A percentile compares a stretch with the other conserved stretches of the same genome.
Conservation (phyloP, 257 asterid genomes). For the Parsonsia alboflavescens region DNA sequence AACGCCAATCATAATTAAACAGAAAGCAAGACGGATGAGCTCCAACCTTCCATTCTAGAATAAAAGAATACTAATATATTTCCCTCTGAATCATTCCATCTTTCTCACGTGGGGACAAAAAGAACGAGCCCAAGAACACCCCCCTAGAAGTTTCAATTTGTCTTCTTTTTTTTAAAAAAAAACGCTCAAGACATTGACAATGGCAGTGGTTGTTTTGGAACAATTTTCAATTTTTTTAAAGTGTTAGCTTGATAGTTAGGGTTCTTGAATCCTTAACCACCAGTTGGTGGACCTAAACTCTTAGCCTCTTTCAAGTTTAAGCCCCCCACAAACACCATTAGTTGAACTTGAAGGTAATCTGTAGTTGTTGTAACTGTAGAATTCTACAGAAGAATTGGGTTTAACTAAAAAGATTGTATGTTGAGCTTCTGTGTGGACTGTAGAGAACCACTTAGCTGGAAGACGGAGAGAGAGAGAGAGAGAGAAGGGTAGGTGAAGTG, state of each 20-base stretch:
- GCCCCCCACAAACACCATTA: constrained; percentile 21
- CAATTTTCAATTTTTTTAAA: constrained; percentile 19
- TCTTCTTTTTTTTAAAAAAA: not conserved
- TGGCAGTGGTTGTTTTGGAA: constrained; percentile 29
- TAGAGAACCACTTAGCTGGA: constrained; percentile 11
- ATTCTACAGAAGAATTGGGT: not conserved
- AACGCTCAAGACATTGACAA: constrained; percentile 8
- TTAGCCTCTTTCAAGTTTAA: constrained; percentile 20
- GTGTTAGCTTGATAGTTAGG: constrained; percentile 33
- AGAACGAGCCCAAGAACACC: constrained; percentile 27
- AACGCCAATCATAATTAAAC: constrained; percentile 29
- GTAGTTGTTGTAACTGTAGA: not conserved
- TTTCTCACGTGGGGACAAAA: constrained; percentile 63
- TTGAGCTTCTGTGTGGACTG: constrained; percentile 3
- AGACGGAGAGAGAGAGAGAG: constrained; percentile 7
- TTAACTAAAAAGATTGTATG: not conserved
- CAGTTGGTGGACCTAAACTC: constrained; percentile 73
- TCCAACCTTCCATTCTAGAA: constrained; percentile 33
- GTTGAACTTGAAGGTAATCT: constrained; percentile 17
- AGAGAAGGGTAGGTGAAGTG: constrained; percentile 6
- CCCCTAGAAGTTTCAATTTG: constrained; percentile 18
- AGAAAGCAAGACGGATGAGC: constrained; percentile 36
- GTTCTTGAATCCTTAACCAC: constrained; percentile 55
- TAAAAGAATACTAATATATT: constrained; percentile 26
- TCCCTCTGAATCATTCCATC: constrained; percentile 37